Base-by-base conservation (phyloP, 352 stramenopile genomes). In the Globisporangium echinulatum region DNA sequence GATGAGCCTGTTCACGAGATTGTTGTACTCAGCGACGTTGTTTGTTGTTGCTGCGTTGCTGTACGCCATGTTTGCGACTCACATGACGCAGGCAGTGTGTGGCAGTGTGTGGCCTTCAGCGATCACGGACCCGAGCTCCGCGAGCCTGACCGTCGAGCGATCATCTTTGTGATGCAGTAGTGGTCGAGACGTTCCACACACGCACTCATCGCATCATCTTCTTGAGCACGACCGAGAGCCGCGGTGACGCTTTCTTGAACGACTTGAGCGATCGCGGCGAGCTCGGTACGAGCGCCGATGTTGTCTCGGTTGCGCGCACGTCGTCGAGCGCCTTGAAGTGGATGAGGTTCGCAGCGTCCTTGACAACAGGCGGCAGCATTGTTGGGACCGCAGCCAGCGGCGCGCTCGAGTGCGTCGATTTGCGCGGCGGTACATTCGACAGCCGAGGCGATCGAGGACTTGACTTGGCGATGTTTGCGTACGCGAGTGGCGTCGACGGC, bases 221-320 rank as follows among this genome's bases (percentile, higher is more conserved):
- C 40, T 81, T 74, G 51, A 84, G 44, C 25, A 70, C 59, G 13
- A 64, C 56, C 5, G 71, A 78, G 19, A 85, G 63, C 1, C 74
- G 74, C 50, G 72, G 74, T 3, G 74, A 64, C 40, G 52, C 68
- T 38, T 71, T 75, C 61, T 72, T 81, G 61, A 66, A 66, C n/a
- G 70, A 75, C 54, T 84, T 75, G 39, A 77, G 66, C 17, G 74
- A 74, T 15, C 72, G 72, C 58, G 72, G 72, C 15, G 70, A 79
- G 0, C 53, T 64, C 11, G 72, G 72, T 25, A 63, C 56, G 38
- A 66, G 44, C 47, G 67, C 58, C 1, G 75, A 50, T 9, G 62
- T 62, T 17, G 75, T 62, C 48, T 80, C 72, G 5, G 75, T 63
- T 3, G 52, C 42, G 46, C 60, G 67, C 19, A 63, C n/a, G 9